Percentiles rank a stretch among this genome's conserved stretches.
Evolutionary conservation across 2,329 filamentous ascomycete species (phyloP).

Genomic region (Neofusicoccum kwambonambiense): DNA sequence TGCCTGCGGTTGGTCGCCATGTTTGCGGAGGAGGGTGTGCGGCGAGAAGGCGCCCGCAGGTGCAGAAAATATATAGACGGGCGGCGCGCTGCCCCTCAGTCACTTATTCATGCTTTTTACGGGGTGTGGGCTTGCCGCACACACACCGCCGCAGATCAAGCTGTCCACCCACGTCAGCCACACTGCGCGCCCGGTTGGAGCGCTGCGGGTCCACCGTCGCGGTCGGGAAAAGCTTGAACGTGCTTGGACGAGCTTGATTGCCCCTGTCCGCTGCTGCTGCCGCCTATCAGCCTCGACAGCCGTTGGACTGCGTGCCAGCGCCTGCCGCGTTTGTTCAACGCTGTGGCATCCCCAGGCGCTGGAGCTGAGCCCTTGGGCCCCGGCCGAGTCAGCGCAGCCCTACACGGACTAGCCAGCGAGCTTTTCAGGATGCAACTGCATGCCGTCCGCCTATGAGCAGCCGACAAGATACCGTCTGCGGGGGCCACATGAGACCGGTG

Average conservation of each 20-base stretch:
- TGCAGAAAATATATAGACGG: slow-evolving; percentile 7
- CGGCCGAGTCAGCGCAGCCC: background rate
- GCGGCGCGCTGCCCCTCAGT: background rate
- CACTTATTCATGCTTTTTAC: slow-evolving; percentile 15
- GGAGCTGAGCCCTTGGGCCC: background rate
- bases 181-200: slow-evolving; percentile 3
- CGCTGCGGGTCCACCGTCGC: background rate
- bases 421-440: background rate
- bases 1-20: slow-evolving; percentile 15
- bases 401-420: background rate
- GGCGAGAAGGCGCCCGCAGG: background rate
- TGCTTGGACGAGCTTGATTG: slow-evolving; percentile 13
- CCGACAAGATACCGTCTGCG: background rate
- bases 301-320: background rate
- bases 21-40: background rate
- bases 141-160: slow-evolving; percentile 10
- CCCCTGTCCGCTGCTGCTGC: background rate
- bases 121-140: background rate
- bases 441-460: background rate
- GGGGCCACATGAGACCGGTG: background rate
- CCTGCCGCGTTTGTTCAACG: background rate
- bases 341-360: background rate
- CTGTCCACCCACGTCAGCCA: slow-evolving; percentile 14
- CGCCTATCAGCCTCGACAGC: background rate
- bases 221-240: slow-evolving; percentile 6